These are phyloP conservation scores for Pulveroboletus sp. DNA, from an alignment of 768 basidiomycete genomes.

Conservation along the genomic window DNA sequence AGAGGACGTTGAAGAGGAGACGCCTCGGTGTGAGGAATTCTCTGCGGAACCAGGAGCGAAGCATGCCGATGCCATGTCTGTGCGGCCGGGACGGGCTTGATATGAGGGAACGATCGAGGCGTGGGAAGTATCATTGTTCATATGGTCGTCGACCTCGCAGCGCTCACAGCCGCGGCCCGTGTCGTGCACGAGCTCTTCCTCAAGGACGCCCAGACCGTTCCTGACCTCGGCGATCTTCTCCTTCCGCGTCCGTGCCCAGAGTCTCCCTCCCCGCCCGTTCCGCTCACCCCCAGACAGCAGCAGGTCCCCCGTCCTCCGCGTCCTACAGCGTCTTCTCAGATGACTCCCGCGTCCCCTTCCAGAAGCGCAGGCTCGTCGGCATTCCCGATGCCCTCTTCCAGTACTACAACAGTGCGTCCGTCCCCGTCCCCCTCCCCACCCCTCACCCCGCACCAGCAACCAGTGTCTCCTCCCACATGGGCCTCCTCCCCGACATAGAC, in stretches of 20 bases:
- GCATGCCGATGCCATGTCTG: background rate
- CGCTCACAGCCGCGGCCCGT: conserved; percentile 62
- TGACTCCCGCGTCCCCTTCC: conserved; percentile 74
- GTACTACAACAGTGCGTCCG: conserved; percentile 64
- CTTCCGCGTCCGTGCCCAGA: conserved; percentile 48
- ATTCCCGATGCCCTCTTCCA: conserved; percentile 77
- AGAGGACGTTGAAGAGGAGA: conserved; percentile 70
- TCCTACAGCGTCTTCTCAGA: conserved; percentile 75
- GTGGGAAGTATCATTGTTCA: no score
- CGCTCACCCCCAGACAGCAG: conserved; percentile 39
- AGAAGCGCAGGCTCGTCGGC: conserved; percentile 70
- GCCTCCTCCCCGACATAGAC: conserved; percentile 88
- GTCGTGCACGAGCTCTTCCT: conserved; percentile 64
- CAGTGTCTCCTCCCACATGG: conserved; percentile 77
- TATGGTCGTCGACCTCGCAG: conserved; percentile 57
- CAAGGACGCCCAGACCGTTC: conserved; percentile 71
- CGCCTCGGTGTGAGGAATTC: conserved; percentile 64
- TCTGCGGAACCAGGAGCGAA: conserved; percentile 57
- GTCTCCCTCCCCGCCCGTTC: background rate
- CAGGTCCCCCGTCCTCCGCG: conserved; percentile 65
- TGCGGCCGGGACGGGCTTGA: no score
- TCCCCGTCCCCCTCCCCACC: background rate
- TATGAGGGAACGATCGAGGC: no score
- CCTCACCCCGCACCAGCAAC: conserved; percentile 43
- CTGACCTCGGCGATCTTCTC: conserved; percentile 70